Conservation (phyloP, 345 rosid species). For the Populus ilicifolia region DNA sequence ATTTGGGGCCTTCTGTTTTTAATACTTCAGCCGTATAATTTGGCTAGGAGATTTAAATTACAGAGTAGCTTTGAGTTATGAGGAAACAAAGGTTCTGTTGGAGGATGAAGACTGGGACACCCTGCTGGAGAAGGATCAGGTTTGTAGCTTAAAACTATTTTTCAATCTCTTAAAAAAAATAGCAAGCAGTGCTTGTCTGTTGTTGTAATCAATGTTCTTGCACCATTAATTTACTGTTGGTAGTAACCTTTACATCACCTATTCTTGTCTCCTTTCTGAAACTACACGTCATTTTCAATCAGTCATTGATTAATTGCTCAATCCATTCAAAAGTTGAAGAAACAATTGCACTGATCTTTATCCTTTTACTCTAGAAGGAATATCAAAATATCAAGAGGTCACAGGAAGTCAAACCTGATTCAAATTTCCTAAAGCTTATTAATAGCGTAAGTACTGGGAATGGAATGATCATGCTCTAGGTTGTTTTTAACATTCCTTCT, state of each 20-base stretch:
- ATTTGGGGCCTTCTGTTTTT: not conserved
- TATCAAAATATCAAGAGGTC: not conserved
- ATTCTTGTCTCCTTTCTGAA: not conserved
- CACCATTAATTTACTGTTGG: not conserved
- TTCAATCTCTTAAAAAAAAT: not conserved
- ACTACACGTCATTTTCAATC: not conserved
- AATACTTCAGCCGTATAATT: constrained; percentile 58
- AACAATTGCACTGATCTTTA: not conserved
- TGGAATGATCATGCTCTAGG: not conserved
- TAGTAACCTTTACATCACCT: not conserved
- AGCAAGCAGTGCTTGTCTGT: not conserved
- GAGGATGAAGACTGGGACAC: constrained; percentile 79
- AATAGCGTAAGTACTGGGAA: not conserved
- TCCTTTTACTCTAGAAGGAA: not conserved
- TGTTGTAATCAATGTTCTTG: not conserved
- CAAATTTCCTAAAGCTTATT: not conserved
- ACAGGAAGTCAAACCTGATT: not conserved
- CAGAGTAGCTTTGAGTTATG: constrained; percentile 73
- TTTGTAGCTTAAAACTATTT: constrained; percentile 12
- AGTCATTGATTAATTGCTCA: not conserved
- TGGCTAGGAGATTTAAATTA: constrained; percentile 97
- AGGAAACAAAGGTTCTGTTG: constrained; percentile 60
- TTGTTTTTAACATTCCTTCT: too few relatives aligned
- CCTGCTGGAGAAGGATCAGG: constrained; percentile 89
- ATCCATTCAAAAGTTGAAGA: not conserved